These are phyloP conservation scores for Phallus indusiatus DNA, from an alignment of 768 basidiomycete species.

Conservation along the genomic window DNA sequence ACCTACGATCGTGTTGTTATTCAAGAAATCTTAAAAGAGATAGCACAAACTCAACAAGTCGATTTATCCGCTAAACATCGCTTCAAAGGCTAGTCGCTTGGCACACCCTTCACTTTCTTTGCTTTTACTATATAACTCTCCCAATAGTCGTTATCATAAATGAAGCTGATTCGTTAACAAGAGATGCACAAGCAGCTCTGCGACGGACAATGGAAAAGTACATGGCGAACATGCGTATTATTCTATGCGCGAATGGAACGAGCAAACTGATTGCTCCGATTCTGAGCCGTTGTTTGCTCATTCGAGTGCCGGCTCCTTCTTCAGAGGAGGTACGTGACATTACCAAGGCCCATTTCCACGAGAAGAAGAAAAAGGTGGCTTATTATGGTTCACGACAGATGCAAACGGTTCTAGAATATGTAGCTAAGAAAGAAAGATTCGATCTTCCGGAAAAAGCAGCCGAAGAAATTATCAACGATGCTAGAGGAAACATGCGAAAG, in stretches of 20 bases:
- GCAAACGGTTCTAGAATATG: slow-evolving; percentile 63
- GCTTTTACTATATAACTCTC: background rate
- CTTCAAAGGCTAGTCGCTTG: slow-evolving; percentile 64
- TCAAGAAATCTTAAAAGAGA: slow-evolving; percentile 95
- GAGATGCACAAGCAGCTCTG: slow-evolving; percentile 95
- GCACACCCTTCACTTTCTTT: background rate
- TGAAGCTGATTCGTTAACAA: slow-evolving; percentile 88
- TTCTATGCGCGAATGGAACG: slow-evolving; percentile 93
- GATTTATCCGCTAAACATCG: slow-evolving; percentile 91
- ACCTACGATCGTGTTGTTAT: slow-evolving; percentile 93
- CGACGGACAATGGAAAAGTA: slow-evolving; percentile 99
- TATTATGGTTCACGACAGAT: slow-evolving; percentile 42
- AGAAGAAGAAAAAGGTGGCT: background rate
- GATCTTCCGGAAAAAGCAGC: slow-evolving; percentile 71
- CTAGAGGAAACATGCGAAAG: slow-evolving; percentile 87
- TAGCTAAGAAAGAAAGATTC: slow-evolving; percentile 73
- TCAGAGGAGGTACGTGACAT: slow-evolving; percentile 61
- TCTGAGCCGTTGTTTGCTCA: slow-evolving; percentile 85
- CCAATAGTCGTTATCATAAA: slow-evolving; percentile 95
- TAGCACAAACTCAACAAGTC: slow-evolving; percentile 97
- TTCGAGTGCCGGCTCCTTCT: slow-evolving; percentile 86
- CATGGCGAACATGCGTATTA: slow-evolving; percentile 95
- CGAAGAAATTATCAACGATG: slow-evolving; percentile 67
- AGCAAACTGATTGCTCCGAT: slow-evolving; percentile 95
- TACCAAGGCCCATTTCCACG: background rate